Percentiles rank a stretch among this genome's conserved stretches.
Evolutionary conservation across 768 basidiomycete genomes (phyloP).

Genomic region (Amanita phalloides): DNA sequence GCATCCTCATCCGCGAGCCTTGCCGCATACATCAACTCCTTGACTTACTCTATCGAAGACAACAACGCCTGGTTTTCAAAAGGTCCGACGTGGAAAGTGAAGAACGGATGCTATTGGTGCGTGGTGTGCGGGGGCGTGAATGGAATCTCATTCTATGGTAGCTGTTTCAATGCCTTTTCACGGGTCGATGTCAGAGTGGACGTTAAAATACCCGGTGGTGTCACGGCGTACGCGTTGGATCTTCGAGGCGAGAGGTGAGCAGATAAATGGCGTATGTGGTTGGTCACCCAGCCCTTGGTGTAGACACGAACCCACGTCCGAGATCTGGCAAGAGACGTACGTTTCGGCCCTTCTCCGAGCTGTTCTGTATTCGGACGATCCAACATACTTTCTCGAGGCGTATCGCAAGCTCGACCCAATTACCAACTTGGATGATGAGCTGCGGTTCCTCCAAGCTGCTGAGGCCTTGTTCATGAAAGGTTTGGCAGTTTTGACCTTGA

Average conservation of each 20-base stretch:
- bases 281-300: neutral
- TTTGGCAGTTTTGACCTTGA: neutral
- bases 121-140: slow-evolving; percentile 12
- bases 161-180: slow-evolving; percentile 98
- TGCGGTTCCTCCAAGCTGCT: slow-evolving; percentile 83
- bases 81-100: slow-evolving; percentile 78
- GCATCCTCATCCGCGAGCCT: slow-evolving; percentile 96
- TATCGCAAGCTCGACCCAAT: slow-evolving; percentile 96
- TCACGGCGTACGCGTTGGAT: slow-evolving; percentile 89
- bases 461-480: slow-evolving; percentile 87
- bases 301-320: slow-evolving; percentile 83
- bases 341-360: slow-evolving; percentile 86
- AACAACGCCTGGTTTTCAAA: slow-evolving; percentile 88
- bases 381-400: slow-evolving; percentile 82
- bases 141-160: slow-evolving; percentile 14
- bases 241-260: slow-evolving; percentile 86
- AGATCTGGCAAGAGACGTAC: slow-evolving; percentile 97
- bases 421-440: slow-evolving; percentile 77
- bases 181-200: slow-evolving; percentile 94
- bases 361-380: slow-evolving; percentile 93
- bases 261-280: neutral
- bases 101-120: slow-evolving; percentile 88
- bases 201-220: slow-evolving; percentile 97
- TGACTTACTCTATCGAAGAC: slow-evolving; percentile 94
- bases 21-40: slow-evolving; percentile 96